Evolutionary conservation across 2,329 filamentous ascomycete genomes (phyloP), one percentile per base, ranked within the genome.

Genomic region (Aspergillus jensenii): DNA sequence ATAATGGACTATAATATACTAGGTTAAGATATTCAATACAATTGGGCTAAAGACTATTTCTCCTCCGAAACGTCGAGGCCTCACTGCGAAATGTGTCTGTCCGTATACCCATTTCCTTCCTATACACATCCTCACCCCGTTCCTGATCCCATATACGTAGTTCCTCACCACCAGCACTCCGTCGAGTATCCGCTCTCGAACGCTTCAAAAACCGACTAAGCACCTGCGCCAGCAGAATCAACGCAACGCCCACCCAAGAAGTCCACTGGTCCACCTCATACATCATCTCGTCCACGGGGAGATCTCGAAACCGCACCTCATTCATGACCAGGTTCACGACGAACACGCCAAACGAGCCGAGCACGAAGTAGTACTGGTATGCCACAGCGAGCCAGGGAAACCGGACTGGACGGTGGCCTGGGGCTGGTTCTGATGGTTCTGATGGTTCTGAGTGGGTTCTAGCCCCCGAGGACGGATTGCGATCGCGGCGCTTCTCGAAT

Each of bases 211-310:
- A n/a, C 27, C 43, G 53, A 35, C 37, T 49, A 6, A 55, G 35
- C 12, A 37, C n/a, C n/a, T 21, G 21, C 44, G 47, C 44, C n/a
- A 55, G 37, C 31, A 55, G 21, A 21, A 55, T 35, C 53, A 55
- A 11, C 2, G 23, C 53, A 17, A 49, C 53, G 2, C 35, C 37
- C 3, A 50, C 53, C 53, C 53, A 55, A 12, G 53, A 46, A 19
- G 45, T 43, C 53, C 53, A 55, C 27, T 55, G 53, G 4, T 46
- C 53, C 2, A 55, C 53, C 21, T 43, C 53, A 43, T 25, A 49
- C 31, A 17, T 11, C 53, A 49, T 49, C 53, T 55, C 53, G 19
- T 55, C 25, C 7, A 39, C 44, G 12, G 53, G 53, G 6, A 50
- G 37, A 3, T 35, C 8, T 3, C 37, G 46, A 49, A 55, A 25